Conservation (phyloP, 768 basidiomycete genomes). For the Xerocomellus chrysenteron region DNA sequence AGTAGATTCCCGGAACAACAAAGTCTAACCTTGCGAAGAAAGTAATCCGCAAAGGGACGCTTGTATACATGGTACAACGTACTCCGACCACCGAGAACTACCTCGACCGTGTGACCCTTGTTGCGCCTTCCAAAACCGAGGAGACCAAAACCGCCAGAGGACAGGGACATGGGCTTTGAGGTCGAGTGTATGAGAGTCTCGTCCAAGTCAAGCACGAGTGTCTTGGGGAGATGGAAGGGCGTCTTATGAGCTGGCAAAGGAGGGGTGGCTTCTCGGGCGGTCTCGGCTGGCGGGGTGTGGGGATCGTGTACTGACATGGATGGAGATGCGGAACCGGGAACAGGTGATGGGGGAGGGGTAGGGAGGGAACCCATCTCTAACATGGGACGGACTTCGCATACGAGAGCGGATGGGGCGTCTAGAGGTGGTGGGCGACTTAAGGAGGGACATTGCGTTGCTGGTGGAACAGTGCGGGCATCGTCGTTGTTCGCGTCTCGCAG, state of each 20-base stretch:
- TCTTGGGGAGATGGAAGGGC: slow-evolving; percentile 84
- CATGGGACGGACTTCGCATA: slow-evolving; percentile 8
- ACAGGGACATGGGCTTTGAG: slow-evolving; percentile 63
- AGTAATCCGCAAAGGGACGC: slow-evolving; percentile 95
- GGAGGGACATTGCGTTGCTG: slow-evolving; percentile 17
- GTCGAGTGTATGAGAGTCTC: slow-evolving; percentile 99
- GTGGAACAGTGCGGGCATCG: slow-evolving; percentile 19
- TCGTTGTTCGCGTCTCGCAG: slow-evolving; percentile 7
- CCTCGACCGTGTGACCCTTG: slow-evolving; percentile 87
- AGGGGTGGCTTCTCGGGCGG: slow-evolving; percentile 51
- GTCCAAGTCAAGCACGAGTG: slow-evolving; percentile 94
- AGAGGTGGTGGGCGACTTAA: slow-evolving; percentile 26
- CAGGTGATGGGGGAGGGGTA: slow-evolving; percentile 26
- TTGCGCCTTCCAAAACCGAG: slow-evolving; percentile 61
- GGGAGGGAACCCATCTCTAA: slow-evolving; percentile 21
- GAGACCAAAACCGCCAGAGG: slow-evolving; percentile 53
- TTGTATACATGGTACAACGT: slow-evolving; percentile 99
- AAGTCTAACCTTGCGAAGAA: slow-evolving; percentile 75
- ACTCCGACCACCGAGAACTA: slow-evolving; percentile 82
- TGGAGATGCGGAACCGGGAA: slow-evolving; percentile 8
- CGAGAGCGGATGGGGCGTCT: slow-evolving; percentile 13
- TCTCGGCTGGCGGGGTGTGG: slow-evolving; percentile 17
- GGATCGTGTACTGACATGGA: slow-evolving; percentile 11
- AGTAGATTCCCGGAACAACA: not conserved
- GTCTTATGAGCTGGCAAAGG: slow-evolving; percentile 51